Conservation (phyloP, 2,329 filamentous ascomycete genomes). For the Aspergillus sp. region DNA sequence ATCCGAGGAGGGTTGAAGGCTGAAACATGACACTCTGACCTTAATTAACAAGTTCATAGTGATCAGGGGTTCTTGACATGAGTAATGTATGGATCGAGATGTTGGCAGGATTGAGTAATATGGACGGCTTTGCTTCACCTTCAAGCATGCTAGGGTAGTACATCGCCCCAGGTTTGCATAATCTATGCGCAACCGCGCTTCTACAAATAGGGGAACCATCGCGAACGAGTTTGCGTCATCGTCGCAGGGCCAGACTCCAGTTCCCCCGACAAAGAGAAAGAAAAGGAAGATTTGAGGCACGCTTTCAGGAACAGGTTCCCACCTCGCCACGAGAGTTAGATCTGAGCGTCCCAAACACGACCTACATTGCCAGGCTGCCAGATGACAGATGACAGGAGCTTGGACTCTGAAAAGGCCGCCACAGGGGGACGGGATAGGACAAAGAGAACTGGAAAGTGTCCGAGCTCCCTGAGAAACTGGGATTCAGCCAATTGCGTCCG, state of each 20-base stretch:
- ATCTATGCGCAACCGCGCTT: neutral
- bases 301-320: neutral
- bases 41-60: neutral
- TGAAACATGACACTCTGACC: neutral
- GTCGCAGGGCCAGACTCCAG: neutral
- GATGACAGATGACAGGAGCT: conserved; percentile 3
- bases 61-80: neutral
- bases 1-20: neutral
- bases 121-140: neutral
- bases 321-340: neutral
- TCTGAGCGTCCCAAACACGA: neutral
- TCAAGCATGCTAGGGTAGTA: neutral
- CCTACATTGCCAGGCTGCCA: neutral
- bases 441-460: neutral
- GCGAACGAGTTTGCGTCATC: neutral
- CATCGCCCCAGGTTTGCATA: neutral
- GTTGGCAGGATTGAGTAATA: neutral
- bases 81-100: neutral
- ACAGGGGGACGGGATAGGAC: neutral
- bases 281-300: neutral
- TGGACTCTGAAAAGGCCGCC: neutral
- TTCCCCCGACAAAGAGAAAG: neutral
- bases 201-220: neutral
- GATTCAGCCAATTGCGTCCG: neutral
- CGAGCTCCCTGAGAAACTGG: neutral